Evolutionary conservation across 2,329 filamentous ascomycete species (phyloP), one percentile per base, ranked within the genome.

Genomic region (Fusarium cyanostomum): DNA sequence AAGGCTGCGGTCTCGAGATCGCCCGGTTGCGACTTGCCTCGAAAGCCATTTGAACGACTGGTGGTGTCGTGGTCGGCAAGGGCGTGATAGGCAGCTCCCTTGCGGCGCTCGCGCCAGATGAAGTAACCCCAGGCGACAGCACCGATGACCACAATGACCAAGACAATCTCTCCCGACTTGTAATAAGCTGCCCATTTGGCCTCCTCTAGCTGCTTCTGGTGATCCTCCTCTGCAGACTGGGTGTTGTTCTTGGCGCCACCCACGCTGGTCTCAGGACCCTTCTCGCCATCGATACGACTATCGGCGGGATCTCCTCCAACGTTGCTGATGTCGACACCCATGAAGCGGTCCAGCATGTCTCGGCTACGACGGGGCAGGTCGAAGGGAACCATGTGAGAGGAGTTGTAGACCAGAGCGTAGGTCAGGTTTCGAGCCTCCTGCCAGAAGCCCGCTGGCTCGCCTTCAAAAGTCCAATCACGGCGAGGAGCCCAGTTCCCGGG

Each of bases 341-440:
- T 92, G 79, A 99, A 97, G 35, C 95, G 91, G 77, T 99, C 94
- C 13, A 99, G 87, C 95, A 99, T 99, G 75, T 98, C 95, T 61
- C 94, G 87, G 16, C 89, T 91, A 59, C 93, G 89, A 43, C 92
- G 88, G 1, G 94, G 89, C 70, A 91, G 91, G 77, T 99, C 94
- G 72, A 95, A 98, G 1, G 95, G 96, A 1, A 99, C 95, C 95
- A 99, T 99, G 77, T 99, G 95, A 45, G 92, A 96, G 13, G 92
- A 89, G 76, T 99, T 96, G 81, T 96, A 92, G 79, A 98, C 97
- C 35, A 96, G 83, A 28, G 99, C 89, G 73, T 99, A 99, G 1
- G 95, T 97, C 60, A 99, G 80, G 78, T 99, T 99, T 66, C 96
- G 89, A 2, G 95, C 94, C 74, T 93, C 87, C 77, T 99, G 96